Evolutionary conservation across 78 protist species (phyloP).

Genomic region (Dictyostelium firmibasis): DNA sequence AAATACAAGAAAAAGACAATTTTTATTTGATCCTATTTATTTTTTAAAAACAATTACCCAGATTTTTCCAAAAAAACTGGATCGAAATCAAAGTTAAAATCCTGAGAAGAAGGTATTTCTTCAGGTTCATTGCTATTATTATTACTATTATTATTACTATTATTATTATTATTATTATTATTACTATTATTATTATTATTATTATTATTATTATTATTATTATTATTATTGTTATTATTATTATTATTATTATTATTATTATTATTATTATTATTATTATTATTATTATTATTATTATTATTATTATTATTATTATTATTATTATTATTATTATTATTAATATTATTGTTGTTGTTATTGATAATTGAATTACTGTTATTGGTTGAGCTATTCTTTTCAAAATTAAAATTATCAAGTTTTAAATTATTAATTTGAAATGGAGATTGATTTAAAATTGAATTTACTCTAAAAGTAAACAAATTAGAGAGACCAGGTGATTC

Average conservation of each 20-base stretch:
- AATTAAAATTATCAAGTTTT: not conserved
- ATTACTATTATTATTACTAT: not conserved
- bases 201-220: not conserved
- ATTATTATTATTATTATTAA: too few relatives aligned
- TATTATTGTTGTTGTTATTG: too few relatives aligned
- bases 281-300: too few relatives aligned
- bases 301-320: too few relatives aligned
- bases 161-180: not conserved
- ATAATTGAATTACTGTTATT: not conserved
- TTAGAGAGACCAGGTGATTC: not conserved
- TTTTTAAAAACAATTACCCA: not conserved
- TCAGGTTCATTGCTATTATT: not conserved
- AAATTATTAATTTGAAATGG: not conserved
- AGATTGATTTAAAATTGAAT: not conserved
- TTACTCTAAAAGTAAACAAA: not conserved
- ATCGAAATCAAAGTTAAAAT: not conserved
- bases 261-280: too few relatives aligned
- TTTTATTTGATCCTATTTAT: not conserved
- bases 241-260: too few relatives aligned
- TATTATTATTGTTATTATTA: not conserved
- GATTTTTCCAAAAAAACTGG: not conserved
- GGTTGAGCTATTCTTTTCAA: not conserved
- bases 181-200: not conserved
- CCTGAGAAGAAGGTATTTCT: not conserved
- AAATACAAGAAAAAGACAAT: too few relatives aligned